phyloP scores from a whole-genome alignment of 75 land plant species.

The Pinus albicaulis region DNA sequence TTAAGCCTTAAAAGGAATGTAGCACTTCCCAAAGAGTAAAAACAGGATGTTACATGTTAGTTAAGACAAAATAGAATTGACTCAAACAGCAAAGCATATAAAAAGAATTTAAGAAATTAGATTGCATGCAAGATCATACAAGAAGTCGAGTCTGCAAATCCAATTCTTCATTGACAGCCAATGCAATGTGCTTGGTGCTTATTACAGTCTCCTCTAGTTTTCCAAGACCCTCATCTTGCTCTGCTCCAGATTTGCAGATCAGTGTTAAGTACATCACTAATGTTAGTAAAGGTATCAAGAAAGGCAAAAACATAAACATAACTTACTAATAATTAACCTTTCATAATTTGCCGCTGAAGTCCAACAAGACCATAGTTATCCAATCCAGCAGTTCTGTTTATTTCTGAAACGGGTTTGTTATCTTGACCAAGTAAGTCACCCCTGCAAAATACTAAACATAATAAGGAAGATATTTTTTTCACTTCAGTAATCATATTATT shows the following conservation, averaged over 20 bases:
- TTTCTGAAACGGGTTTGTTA: slow-evolving; percentile 40
- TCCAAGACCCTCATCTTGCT: slow-evolving; percentile 94
- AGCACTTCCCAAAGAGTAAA: neutral
- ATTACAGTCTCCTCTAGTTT: slow-evolving; percentile 76
- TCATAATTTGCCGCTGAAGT: slow-evolving; percentile 72
- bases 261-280: neutral
- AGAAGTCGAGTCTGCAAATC: slow-evolving; percentile 83
- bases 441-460: slow-evolving; percentile 17
- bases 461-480: neutral
- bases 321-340: slow-evolving; percentile 21
- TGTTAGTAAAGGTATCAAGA: neutral
- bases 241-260: slow-evolving; percentile 25
- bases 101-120: neutral
- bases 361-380: slow-evolving; percentile 69
- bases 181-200: slow-evolving; percentile 96
- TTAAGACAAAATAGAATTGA: neutral
- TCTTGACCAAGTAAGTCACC: slow-evolving; percentile 61
- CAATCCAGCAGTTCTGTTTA: slow-evolving; percentile 55
- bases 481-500: neutral
- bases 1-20: neutral
- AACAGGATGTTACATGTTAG: neutral
- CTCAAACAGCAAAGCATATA: neutral
- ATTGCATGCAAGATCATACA: slow-evolving; percentile 35
- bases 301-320: neutral
- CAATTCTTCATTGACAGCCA: slow-evolving; percentile 92